These are phyloP conservation scores for Celoporthe dispersa DNA, from an alignment of 2,329 filamentous ascomycete genomes.

Conservation along the genomic window DNA sequence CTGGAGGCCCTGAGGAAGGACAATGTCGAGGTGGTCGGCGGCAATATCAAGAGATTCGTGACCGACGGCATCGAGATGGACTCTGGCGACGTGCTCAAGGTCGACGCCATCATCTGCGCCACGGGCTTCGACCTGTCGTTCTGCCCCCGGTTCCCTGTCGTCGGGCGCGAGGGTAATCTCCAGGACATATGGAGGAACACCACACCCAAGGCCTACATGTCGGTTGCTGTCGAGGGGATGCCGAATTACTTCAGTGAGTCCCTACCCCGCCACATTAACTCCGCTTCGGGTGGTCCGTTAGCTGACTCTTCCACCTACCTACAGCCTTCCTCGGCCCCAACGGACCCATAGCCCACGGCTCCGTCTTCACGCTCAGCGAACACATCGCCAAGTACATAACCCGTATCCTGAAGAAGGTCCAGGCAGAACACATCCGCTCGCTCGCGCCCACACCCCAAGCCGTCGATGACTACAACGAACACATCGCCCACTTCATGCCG, in stretches of 20 bases:
- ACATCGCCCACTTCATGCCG: conserved; percentile 55
- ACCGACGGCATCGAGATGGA: conserved; percentile 52
- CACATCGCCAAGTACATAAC: conserved; percentile 59
- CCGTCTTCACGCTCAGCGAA: conserved; percentile 55
- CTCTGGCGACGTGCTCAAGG: conserved; percentile 52
- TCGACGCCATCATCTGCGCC: conserved; percentile 62
- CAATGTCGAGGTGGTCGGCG: conserved; percentile 54
- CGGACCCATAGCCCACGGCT: conserved; percentile 55
- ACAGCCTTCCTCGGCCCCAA: conserved; percentile 57
- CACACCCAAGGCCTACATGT: conserved; percentile 56
- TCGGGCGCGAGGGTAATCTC: conserved; percentile 55
- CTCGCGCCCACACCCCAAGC: conserved; percentile 51
- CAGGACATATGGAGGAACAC: conserved; percentile 51
- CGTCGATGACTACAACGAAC: conserved; percentile 56
- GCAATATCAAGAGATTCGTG: conserved; percentile 50
- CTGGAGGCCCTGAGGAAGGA: conserved; percentile 49
- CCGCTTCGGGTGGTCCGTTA: neutral
- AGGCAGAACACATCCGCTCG: conserved; percentile 54
- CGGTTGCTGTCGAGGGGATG: conserved; percentile 54
- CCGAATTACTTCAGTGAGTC: conserved; percentile 60
- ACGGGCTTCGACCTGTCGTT: conserved; percentile 62
- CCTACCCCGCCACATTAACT: neutral
- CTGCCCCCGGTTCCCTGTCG: conserved; percentile 54
- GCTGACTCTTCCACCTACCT: conserved; percentile 1
- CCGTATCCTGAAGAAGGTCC: conserved; percentile 52